Conservation (phyloP, 2,329 filamentous ascomycete genomes). For the Scedosporium minutisporum region DNA sequence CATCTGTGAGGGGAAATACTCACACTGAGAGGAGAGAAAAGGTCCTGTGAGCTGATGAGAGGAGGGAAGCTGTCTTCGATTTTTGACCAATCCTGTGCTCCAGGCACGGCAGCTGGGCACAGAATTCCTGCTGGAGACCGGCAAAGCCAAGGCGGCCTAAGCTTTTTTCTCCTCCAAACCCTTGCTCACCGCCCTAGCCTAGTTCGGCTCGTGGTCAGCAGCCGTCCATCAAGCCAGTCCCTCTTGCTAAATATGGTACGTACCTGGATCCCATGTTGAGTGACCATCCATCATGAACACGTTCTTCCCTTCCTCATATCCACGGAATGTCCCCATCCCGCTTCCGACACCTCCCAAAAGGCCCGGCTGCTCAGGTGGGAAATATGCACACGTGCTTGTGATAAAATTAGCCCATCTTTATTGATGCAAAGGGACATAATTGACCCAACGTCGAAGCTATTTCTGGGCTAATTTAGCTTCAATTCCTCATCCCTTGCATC, state of each 20-base stretch:
- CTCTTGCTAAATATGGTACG: too few species aligned
- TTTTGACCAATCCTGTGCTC: background rate
- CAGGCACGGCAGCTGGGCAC: background rate
- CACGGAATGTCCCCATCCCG: background rate
- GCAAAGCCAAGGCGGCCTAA: background rate
- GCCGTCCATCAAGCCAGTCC: background rate
- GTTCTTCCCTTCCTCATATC: background rate
- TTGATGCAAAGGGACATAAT: background rate
- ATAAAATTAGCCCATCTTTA: conserved; percentile 1
- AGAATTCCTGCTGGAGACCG: background rate
- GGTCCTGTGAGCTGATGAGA: background rate
- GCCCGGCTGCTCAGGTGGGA: background rate
- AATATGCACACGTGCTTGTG: background rate
- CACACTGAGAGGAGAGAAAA: background rate
- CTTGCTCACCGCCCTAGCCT: background rate
- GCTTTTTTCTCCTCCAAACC: background rate
- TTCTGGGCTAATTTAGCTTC: background rate
- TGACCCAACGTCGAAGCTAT: background rate
- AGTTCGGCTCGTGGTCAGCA: background rate
- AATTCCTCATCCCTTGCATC: background rate
- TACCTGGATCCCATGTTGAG: background rate
- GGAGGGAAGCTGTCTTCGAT: too few species aligned
- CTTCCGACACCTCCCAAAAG: background rate
- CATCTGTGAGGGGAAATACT: background rate
- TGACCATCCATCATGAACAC: background rate